phyloP scores from a whole-genome alignment of 805 yeast species.

The Yarrowia alimentaria region DNA sequence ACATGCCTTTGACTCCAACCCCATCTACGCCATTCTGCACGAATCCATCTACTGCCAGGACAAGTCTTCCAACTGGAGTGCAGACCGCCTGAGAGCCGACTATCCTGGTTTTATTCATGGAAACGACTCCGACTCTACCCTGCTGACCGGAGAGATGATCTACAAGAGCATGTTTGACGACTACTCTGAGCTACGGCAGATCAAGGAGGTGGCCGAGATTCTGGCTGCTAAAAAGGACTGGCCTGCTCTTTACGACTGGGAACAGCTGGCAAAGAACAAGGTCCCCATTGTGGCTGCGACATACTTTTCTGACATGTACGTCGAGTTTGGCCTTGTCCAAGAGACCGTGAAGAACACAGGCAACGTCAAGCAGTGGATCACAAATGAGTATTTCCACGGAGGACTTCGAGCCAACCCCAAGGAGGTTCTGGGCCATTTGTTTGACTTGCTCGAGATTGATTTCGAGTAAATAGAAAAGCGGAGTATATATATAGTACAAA shows the following conservation, averaged over 20 bases:
- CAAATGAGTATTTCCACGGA: constrained; percentile 26
- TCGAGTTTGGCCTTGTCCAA: constrained; percentile 20
- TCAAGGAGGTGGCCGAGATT: constrained; percentile 45
- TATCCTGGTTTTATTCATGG: background rate
- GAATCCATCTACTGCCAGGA: constrained; percentile 58
- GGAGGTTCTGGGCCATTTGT: constrained; percentile 24
- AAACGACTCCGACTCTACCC: constrained; percentile 30
- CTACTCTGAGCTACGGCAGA: constrained; percentile 44
- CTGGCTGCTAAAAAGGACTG: constrained; percentile 39
- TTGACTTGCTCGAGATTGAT: constrained; percentile 18
- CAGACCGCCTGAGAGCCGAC: constrained; percentile 37
- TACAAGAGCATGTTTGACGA: constrained; percentile 52
- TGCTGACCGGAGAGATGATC: constrained; percentile 58
- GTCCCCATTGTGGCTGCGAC: constrained; percentile 33
- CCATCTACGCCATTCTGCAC: constrained; percentile 55
- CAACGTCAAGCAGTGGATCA: constrained; percentile 26
- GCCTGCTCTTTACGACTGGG: constrained; percentile 43
- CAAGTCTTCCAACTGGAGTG: constrained; percentile 49
- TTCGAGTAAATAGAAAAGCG: constrained; percentile 19
- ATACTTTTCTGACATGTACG: constrained; percentile 29
- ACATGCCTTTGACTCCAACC: constrained; percentile 52
- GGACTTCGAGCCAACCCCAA: constrained; percentile 27
- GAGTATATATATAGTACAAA: no score
- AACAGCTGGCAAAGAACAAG: constrained; percentile 34
- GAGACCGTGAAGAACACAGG: constrained; percentile 13